Conservation (phyloP, 192 early-diverging fungal species). For the Coemansia sp. region DNA sequence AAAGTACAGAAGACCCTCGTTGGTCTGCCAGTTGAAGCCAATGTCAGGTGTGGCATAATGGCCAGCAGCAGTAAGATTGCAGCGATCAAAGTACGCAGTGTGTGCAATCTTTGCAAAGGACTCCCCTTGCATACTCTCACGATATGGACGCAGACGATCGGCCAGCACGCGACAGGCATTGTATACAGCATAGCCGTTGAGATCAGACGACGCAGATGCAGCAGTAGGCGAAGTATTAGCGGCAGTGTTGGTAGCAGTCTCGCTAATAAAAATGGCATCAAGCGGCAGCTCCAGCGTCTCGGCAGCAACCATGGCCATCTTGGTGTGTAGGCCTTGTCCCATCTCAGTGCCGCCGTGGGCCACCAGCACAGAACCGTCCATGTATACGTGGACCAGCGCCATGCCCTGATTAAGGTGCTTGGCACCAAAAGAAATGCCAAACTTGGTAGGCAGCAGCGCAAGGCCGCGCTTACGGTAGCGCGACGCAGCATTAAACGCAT, state of each 20-base stretch:
- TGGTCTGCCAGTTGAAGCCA: conserved; percentile 68
- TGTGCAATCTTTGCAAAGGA: conserved; percentile 56
- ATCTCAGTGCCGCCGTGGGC: conserved; percentile 88
- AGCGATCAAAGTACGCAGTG: conserved; percentile 74
- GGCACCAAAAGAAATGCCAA: conserved; percentile 74
- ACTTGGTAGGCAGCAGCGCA: conserved; percentile 78
- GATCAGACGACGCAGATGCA: conserved; percentile 74
- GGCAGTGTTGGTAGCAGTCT: conserved; percentile 76
- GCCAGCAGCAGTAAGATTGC: conserved; percentile 78
- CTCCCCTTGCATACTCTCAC: conserved; percentile 57
- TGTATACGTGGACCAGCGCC: conserved; percentile 81
- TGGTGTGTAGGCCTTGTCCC: conserved; percentile 90
- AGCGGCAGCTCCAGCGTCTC: conserved; percentile 75
- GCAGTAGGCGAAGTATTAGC: conserved; percentile 80
- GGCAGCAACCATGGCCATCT: conserved; percentile 84
- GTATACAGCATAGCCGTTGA: conserved; percentile 80
- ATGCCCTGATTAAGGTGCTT: conserved; percentile 81
- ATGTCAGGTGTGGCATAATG: conserved; percentile 84
- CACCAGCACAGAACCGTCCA: conserved; percentile 79
- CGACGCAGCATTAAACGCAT: conserved; percentile 68
- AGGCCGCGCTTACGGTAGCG: conserved; percentile 80
- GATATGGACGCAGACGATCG: conserved; percentile 69
- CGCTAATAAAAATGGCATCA: conserved; percentile 62
- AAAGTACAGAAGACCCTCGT: conserved; percentile 68
- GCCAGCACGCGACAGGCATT: conserved; percentile 74